Evolutionary conservation across 176 grass and related monocot genomes (phyloP).

Genomic region (Aegilops umbellulata): DNA sequence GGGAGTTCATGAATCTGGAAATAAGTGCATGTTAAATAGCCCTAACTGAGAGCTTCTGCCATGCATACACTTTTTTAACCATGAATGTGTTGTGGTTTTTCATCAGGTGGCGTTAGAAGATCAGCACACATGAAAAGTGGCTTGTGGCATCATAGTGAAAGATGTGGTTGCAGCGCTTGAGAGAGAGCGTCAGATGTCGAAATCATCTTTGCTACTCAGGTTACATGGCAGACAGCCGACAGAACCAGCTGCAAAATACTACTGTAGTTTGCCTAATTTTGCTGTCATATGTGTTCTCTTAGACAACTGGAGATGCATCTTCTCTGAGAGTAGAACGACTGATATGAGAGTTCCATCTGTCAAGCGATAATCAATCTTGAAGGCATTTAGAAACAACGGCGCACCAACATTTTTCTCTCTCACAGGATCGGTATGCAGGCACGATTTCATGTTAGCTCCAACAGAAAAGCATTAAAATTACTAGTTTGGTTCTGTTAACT

Average conservation of each 20-base stretch:
- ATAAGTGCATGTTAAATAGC: background rate
- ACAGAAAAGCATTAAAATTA: background rate
- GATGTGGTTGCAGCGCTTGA: conserved; percentile 79
- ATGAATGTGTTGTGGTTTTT: conserved; percentile 21
- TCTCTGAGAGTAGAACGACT: background rate
- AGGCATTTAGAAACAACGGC: conserved; percentile 17
- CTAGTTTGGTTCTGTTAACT: background rate
- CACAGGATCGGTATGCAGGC: background rate
- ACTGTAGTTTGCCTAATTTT: conserved; percentile 24
- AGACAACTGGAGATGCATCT: background rate
- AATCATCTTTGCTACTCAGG: conserved; percentile 67
- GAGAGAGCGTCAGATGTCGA: conserved; percentile 78
- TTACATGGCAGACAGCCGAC: conserved; percentile 42
- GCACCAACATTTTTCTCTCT: background rate
- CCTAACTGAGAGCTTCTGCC: background rate
- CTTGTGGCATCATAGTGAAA: conserved; percentile 59
- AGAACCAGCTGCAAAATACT: conserved; percentile 41
- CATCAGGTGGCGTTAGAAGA: conserved; percentile 56
- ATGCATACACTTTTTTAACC: background rate
- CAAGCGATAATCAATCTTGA: conserved; percentile 41
- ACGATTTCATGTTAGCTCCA: background rate
- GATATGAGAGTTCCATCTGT: conserved; percentile 10
- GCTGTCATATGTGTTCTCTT: background rate
- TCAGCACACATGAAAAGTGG: conserved; percentile 46
- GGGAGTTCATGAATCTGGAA: background rate